Percentiles rank a stretch among this genome's conserved stretches.
Evolutionary conservation across 2,329 filamentous ascomycete species (phyloP).

Genomic region (Endocalyx cinctus): DNA sequence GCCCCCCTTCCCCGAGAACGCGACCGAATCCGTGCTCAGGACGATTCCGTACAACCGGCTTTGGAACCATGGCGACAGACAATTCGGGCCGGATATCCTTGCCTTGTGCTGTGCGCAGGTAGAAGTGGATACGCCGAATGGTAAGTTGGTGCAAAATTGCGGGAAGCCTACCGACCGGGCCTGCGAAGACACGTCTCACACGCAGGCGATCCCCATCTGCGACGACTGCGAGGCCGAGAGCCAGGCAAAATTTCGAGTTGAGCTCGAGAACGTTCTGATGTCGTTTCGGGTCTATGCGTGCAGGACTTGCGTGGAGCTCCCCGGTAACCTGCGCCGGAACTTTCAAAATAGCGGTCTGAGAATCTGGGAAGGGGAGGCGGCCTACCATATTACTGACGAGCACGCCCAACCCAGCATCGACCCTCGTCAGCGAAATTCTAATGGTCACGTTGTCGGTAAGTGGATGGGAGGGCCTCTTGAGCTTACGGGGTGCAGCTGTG

Average conservation of each 20-base stretch:
- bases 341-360: neutral
- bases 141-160: neutral
- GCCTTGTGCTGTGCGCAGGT: too few species aligned
- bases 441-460: neutral
- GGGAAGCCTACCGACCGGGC: neutral
- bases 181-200: slow-evolving; percentile 9
- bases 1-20: slow-evolving; percentile 2
- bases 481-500: slow-evolving; percentile 9
- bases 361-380: slow-evolving; percentile 2
- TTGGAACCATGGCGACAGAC: slow-evolving; percentile 2
- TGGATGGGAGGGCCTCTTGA: neutral
- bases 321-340: neutral
- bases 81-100: neutral
- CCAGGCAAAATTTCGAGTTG: neutral
- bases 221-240: slow-evolving; percentile 3
- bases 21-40: neutral
- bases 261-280: neutral
- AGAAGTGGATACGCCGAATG: too few species aligned
- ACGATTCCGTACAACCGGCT: slow-evolving; percentile 5
- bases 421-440: neutral
- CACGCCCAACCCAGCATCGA: neutral
- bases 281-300: slow-evolving; percentile 8
- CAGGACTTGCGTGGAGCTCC: neutral
- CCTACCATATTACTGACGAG: neutral
- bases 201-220: slow-evolving; percentile 4